Base-by-base conservation (phyloP, 2,329 filamentous ascomycete species). In the Teratosphaeria epicoccoides region DNA sequence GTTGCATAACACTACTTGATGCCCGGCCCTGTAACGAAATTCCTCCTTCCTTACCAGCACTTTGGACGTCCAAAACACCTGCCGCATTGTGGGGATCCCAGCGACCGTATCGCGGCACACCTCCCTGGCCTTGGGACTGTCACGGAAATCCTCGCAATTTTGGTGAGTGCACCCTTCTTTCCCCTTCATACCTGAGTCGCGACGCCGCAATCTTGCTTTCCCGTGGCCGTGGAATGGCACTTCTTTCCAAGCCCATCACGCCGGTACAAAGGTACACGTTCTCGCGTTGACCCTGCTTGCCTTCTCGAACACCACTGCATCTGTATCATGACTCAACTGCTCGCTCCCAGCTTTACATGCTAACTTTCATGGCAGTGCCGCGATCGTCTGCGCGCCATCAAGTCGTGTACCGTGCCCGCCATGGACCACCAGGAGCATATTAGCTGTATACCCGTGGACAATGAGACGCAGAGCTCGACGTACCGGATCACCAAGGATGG, bases 401-500 rank as follows among this genome's bases (percentile, higher is more conserved):
- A 20, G 33, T 17, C 33, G 33, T 20, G 9, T 24, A 6, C 24
- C 12, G 2, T 47, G 51, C 37, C 43, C 49, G 45, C 49, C 50
- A 63, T 63, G 59, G 60, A 70, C 14, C 49, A 40, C 44, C 56
- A 54, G 25, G 43, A 51, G 47, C 58, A 43, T 55, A 55, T 40
- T 46, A 55, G 33, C 37, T 49, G 24, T 53, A 80, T 80, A 63
- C 68, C 71, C 40, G 72, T 78, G 57, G 68, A 72, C 54, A 81
- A 81, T 64, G 79, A 82, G 72, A 80, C 77, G 20, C 71, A 73
- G 52, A 73, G 73, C 63, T 70, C 70, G 24, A 68, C 72, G 53
- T 71, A 70, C 55, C 76, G 85, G 48, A 74, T 79, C 49, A 95
- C 88, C 43, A 82, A 82, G 61, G 83, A 85, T 61, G 87, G 87